Evolutionary conservation across 371 early-diverging fungal genomes (phyloP).

Genomic region (Coemansia linderi): DNA sequence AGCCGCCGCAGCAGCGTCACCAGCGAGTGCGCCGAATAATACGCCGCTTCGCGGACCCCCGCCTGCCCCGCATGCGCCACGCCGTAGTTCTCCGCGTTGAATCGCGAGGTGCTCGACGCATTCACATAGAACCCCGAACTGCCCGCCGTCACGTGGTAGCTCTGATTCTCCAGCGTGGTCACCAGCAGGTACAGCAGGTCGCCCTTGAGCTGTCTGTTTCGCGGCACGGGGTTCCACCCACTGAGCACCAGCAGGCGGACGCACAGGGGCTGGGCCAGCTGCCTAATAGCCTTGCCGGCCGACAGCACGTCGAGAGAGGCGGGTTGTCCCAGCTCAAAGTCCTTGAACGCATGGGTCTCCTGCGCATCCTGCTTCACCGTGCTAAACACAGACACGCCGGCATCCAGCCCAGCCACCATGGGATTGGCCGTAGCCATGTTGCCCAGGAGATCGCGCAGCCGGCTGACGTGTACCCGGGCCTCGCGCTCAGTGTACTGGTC

Average conservation of each 20-base stretch:
- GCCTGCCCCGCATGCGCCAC: conserved; percentile 20
- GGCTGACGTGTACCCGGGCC: conserved; percentile 82
- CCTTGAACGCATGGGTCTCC: conserved; percentile 57
- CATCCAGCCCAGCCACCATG: conserved; percentile 54
- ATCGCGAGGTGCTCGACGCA: conserved; percentile 70
- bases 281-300: conserved; percentile 16
- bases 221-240: conserved; percentile 91
- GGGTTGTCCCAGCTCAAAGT: conserved; percentile 58
- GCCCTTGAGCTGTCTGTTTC: conserved; percentile 71
- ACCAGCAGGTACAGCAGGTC: conserved; percentile 85
- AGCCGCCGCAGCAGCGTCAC: conserved; percentile 68
- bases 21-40: conserved; percentile 67
- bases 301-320: conserved; percentile 55
- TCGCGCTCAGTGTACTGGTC: conserved; percentile 88
- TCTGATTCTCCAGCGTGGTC: conserved; percentile 80
- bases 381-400: conserved; percentile 64
- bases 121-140: conserved; percentile 88
- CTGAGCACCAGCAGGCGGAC: conserved; percentile 77
- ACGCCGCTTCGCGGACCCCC: conserved; percentile 22
- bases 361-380: conserved; percentile 60
- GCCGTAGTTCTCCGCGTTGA: conserved; percentile 67
- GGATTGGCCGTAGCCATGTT: conserved; percentile 59
- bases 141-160: conserved; percentile 80
- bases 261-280: conserved; percentile 60
- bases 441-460: conserved; percentile 81